Evolutionary conservation across 75 land plant genomes (phyloP).

Genomic region (Pinus taeda): DNA sequence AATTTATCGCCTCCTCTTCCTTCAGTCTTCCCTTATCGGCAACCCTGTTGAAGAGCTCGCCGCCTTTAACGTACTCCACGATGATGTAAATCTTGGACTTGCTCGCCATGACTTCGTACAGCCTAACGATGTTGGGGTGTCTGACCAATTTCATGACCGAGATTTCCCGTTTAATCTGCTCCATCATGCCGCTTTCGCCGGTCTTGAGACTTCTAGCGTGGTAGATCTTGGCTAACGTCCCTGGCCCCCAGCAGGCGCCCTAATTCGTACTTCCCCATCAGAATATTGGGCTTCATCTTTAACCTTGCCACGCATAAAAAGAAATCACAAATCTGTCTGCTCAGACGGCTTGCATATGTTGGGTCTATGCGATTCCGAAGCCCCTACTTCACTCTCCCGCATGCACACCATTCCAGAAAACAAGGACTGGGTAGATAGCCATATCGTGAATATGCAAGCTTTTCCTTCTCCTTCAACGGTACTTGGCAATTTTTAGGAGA

Average conservation of each 20-base stretch:
- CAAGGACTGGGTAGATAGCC: too few species aligned
- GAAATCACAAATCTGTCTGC: too few species aligned
- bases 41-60: constrained; percentile 45
- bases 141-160: constrained; percentile 26
- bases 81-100: constrained; percentile 43
- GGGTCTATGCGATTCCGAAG: too few species aligned
- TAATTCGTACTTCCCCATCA: constrained; percentile 11
- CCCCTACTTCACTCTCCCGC: too few species aligned
- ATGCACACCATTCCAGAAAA: too few species aligned
- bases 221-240: constrained; percentile 10
- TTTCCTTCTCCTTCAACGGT: too few species aligned
- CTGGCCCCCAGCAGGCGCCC: constrained; percentile 7
- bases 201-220: constrained; percentile 9
- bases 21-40: constrained; percentile 25
- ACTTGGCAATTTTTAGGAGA: too few species aligned
- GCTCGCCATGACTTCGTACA: constrained; percentile 19
- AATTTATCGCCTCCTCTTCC: constrained; percentile 34
- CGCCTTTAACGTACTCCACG: constrained; percentile 51
- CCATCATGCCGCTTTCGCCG: constrained; percentile 4
- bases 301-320: too few species aligned
- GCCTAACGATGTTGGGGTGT: constrained; percentile 23
- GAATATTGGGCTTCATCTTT: background rate
- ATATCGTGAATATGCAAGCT: too few species aligned
- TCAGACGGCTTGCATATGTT: too few species aligned
- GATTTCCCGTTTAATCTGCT: constrained; percentile 42